These are phyloP conservation scores for Erigeron canadensis DNA, from an alignment of 129 eudicot species.

Conservation along the genomic window DNA sequence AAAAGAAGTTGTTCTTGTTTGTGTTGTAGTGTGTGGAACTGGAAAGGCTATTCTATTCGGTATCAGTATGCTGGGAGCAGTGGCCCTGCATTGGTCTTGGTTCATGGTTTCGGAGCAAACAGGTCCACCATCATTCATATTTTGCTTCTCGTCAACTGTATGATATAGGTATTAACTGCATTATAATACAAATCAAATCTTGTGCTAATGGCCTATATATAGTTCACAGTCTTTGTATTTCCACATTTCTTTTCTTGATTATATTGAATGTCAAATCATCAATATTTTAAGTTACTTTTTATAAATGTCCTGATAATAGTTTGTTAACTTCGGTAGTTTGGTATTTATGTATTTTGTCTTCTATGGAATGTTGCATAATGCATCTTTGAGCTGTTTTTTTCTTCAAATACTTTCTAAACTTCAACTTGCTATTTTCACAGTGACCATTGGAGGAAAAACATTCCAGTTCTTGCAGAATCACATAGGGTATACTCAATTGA, in stretches of 20 bases:
- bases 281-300: background rate
- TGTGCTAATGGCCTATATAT: background rate
- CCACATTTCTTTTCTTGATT: background rate
- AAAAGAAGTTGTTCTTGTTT: background rate
- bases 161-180: constrained; percentile 59
- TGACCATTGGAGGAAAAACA: constrained; percentile 97
- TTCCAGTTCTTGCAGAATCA: constrained; percentile 70
- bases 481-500: constrained; percentile 86
- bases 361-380: background rate
- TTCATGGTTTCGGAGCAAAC: constrained; percentile 99
- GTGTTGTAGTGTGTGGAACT: constrained; percentile 70
- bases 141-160: constrained; percentile 54
- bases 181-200: constrained; percentile 20
- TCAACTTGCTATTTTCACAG: constrained; percentile 39
- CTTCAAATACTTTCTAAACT: constrained; percentile 18
- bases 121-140: constrained; percentile 76
- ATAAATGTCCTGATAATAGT: background rate
- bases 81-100: constrained; percentile 81
- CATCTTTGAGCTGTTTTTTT: background rate
- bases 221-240: background rate
- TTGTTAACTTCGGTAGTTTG: background rate
- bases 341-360: background rate
- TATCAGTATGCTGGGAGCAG: constrained; percentile 72
- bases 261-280: no score
- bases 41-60: constrained; percentile 95